A percentile compares a stretch with the other conserved stretches of the same genome.
phyloP scores from a whole-genome alignment of 768 basidiomycete species.

The Xanthoconium purpureum region DNA sequence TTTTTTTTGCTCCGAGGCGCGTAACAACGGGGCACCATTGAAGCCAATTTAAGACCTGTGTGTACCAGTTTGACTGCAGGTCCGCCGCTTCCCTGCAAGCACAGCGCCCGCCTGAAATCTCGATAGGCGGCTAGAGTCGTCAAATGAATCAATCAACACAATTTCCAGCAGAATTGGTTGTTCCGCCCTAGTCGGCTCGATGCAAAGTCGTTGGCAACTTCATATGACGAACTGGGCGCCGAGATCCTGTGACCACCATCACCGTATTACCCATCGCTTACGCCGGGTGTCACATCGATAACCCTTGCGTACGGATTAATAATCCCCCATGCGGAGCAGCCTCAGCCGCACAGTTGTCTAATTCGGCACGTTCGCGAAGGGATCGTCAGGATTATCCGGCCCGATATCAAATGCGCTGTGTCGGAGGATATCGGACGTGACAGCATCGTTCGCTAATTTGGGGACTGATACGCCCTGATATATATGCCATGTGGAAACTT shows the following conservation, averaged over 20 bases:
- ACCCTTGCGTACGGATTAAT: conserved; percentile 24
- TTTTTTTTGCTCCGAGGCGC: conserved; percentile 29
- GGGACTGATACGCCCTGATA: conserved; percentile 23
- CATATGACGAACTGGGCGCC: conserved; percentile 5
- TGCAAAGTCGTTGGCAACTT: conserved; percentile 10
- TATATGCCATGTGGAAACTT: conserved; percentile 23
- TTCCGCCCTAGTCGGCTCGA: conserved; percentile 27
- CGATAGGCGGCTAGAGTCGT: conserved; percentile 7
- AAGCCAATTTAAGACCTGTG: conserved; percentile 11
- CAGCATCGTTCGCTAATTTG: conserved; percentile 9
- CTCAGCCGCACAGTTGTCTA: conserved; percentile 18
- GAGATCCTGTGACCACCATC: conserved; percentile 18
- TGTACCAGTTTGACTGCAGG: conserved; percentile 8
- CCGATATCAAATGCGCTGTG: conserved; percentile 18
- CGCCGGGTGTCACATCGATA: conserved; percentile 20
- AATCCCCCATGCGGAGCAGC: conserved; percentile 20
- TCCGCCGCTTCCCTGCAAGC: conserved; percentile 22
- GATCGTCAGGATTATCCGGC: conserved; percentile 32
- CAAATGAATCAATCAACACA: conserved; percentile 22
- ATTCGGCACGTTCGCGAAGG: conserved; percentile 27
- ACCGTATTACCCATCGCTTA: conserved; percentile 12
- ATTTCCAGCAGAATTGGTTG: conserved; percentile 16
- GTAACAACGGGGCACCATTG: conserved; percentile 14
- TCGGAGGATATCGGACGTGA: conserved; percentile 29
- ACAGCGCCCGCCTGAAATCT: conserved; percentile 20